Percentiles rank a stretch among this genome's conserved stretches.
Evolutionary conservation across 2,329 filamentous ascomycete genomes (phyloP).

Genomic region (Chaetomium olivaceum): DNA sequence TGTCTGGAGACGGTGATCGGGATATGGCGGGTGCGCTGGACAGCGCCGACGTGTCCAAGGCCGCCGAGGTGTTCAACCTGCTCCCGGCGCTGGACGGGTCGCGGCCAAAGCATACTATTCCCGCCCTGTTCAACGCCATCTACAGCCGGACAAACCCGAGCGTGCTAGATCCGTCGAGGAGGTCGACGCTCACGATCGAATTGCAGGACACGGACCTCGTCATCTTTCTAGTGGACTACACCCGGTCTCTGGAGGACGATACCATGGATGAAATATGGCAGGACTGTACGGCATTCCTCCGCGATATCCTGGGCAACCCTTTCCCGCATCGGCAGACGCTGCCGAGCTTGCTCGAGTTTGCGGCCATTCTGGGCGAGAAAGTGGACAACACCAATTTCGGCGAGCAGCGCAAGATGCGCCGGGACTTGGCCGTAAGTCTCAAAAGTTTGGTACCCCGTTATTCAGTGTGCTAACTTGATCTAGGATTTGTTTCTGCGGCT

Average conservation of each 20-base stretch:
- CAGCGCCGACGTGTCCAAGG: slow-evolving; percentile 50
- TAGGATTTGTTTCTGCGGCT: slow-evolving; percentile 87
- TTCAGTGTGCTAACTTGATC: slow-evolving; percentile 35
- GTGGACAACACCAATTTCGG: slow-evolving; percentile 98
- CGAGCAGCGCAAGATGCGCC: slow-evolving; percentile 87
- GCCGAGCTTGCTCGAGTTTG: slow-evolving; percentile 82
- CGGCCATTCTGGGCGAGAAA: slow-evolving; percentile 87
- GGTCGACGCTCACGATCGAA: slow-evolving; percentile 85
- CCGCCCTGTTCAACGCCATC: slow-evolving; percentile 92
- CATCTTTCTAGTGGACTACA: slow-evolving; percentile 87
- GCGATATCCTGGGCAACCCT: slow-evolving; percentile 87
- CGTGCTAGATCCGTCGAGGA: slow-evolving; percentile 74
- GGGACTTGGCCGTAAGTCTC: slow-evolving; percentile 71
- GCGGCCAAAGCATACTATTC: slow-evolving; percentile 85
- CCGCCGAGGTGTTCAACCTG: slow-evolving; percentile 74
- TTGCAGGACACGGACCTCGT: slow-evolving; percentile 82
- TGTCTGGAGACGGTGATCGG: slow-evolving; percentile 89
- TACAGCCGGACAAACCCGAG: slow-evolving; percentile 89
- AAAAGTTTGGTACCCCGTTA: neutral
- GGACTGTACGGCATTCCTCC: slow-evolving; percentile 88
- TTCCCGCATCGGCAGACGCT: slow-evolving; percentile 92
- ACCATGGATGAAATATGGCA: slow-evolving; percentile 98
- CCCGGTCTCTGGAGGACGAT: slow-evolving; percentile 88
- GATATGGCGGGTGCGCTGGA: slow-evolving; percentile 67
- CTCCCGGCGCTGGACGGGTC: slow-evolving; percentile 90